Evolutionary conservation across 176 grass and related monocot genomes (phyloP).

Genomic region (Phyllostachys edulis): DNA sequence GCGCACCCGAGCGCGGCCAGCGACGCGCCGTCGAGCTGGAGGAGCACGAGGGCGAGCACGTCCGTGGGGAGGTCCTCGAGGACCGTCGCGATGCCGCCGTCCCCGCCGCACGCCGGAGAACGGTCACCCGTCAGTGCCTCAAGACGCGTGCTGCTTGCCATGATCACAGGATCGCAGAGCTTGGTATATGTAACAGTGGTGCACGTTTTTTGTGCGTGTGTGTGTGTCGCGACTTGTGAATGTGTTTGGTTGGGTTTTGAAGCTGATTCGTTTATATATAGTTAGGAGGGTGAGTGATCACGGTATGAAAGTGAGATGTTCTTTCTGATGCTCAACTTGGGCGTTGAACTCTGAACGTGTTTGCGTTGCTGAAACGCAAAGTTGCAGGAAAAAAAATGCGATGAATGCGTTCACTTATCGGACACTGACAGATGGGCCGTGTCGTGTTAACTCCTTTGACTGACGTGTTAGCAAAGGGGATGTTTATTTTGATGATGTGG

Average conservation of each 20-base stretch:
- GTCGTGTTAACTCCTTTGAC: background rate
- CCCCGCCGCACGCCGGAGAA: constrained; percentile 17
- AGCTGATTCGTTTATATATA: background rate
- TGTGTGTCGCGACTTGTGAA: background rate
- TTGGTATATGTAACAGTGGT: background rate
- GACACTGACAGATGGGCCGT: background rate
- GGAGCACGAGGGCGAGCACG: constrained; percentile 56
- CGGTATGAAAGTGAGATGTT: constrained; percentile 37
- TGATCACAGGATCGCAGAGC: background rate
- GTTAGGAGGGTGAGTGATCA: constrained; percentile 10
- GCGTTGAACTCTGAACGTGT: background rate
- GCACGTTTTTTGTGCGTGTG: background rate
- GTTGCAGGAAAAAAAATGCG: background rate
- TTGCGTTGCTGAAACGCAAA: constrained; percentile 31
- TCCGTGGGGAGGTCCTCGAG: constrained; percentile 76
- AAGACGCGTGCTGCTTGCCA: background rate
- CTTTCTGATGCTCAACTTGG: background rate
- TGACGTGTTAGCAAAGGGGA: background rate
- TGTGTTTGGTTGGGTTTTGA: background rate
- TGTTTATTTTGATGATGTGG: background rate
- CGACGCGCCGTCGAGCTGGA: constrained; percentile 62
- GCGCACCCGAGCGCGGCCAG: constrained; percentile 70
- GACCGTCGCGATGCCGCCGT: background rate
- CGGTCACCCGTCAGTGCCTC: background rate
- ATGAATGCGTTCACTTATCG: background rate